Conservation (phyloP, 495 filamentous ascomycete species). For the Daldinia grandis region DNA sequence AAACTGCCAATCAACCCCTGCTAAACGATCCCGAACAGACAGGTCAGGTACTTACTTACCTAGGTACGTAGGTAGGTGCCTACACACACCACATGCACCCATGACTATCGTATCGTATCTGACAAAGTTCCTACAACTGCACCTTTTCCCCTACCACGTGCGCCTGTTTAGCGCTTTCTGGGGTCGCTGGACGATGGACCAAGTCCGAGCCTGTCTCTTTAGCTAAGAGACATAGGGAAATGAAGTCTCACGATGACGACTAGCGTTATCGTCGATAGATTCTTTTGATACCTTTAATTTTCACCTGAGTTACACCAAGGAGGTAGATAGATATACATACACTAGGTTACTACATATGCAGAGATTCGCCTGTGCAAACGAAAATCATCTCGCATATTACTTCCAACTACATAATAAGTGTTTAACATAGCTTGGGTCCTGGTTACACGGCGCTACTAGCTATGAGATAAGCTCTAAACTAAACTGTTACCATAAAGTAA, state of each 20-base stretch:
- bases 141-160: background rate
- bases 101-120: background rate
- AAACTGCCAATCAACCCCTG: background rate
- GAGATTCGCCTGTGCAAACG: too few relatives aligned
- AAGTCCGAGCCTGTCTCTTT: background rate
- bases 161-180: background rate
- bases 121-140: background rate
- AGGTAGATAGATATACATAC: too few relatives aligned
- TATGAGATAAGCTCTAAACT: background rate
- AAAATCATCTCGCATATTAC: background rate
- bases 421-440: background rate
- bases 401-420: background rate
- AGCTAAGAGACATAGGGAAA: background rate
- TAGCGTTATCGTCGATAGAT: background rate
- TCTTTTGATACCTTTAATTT: background rate
- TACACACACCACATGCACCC: too few relatives aligned
- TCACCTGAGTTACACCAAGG: background rate
- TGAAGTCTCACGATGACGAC: background rate
- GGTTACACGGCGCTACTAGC: slow-evolving; percentile 5
- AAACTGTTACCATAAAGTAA: background rate
- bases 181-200: background rate
- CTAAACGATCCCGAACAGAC: background rate
- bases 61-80: too few relatives aligned
- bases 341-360: too few relatives aligned
- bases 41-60: background rate